These are phyloP conservation scores for Monosporascus ibericus DNA, from an alignment of 2,329 filamentous ascomycete genomes.

Conservation along the genomic window DNA sequence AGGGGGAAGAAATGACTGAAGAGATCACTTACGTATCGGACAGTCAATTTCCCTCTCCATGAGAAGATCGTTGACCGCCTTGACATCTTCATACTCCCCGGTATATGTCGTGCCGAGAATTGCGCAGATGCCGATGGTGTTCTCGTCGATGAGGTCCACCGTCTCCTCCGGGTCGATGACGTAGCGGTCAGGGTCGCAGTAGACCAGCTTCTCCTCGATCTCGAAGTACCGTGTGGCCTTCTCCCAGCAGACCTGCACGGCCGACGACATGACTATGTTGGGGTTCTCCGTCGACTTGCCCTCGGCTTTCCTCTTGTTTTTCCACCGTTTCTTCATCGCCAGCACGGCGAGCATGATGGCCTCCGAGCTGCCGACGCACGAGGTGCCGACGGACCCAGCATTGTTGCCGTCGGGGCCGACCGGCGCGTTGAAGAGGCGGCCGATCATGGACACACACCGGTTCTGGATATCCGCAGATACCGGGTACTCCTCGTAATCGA, in stretches of 20 bases:
- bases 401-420: slow-evolving; percentile 38
- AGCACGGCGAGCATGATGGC: slow-evolving; percentile 77
- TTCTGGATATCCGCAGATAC: slow-evolving; percentile 83
- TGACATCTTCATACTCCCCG: slow-evolving; percentile 90
- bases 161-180: slow-evolving; percentile 59
- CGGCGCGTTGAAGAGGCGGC: slow-evolving; percentile 79
- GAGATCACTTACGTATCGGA: slow-evolving; percentile 53
- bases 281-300: slow-evolving; percentile 76
- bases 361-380: slow-evolving; percentile 83
- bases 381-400: slow-evolving; percentile 72
- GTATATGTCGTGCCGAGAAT: slow-evolving; percentile 94
- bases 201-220: slow-evolving; percentile 78
- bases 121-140: slow-evolving; percentile 83
- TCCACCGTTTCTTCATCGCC: slow-evolving; percentile 95
- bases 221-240: slow-evolving; percentile 89
- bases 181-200: slow-evolving; percentile 55
- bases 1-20: too few relatives aligned
- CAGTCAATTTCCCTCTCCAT: slow-evolving; percentile 68
- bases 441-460: slow-evolving; percentile 88
- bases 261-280: slow-evolving; percentile 93
- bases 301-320: slow-evolving; percentile 74
- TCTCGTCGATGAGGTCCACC: slow-evolving; percentile 57
- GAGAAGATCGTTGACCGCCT: slow-evolving; percentile 84
- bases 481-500: slow-evolving; percentile 81
- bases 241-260: slow-evolving; percentile 97